Conservation (phyloP, 2,329 filamentous ascomycete genomes). For the Laburnicola sp. region DNA sequence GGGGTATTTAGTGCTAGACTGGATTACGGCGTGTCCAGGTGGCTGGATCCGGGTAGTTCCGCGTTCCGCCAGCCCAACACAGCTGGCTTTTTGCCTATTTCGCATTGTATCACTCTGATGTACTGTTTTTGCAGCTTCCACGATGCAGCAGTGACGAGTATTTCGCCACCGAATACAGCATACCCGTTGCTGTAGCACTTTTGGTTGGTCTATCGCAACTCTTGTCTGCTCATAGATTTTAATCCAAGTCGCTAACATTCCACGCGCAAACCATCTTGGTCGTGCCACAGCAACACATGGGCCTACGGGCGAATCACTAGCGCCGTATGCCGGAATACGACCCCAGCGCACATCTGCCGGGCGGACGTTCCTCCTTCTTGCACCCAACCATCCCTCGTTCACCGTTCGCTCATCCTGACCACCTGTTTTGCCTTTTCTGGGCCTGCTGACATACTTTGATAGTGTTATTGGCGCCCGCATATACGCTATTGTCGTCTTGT, state of each 20-base stretch:
- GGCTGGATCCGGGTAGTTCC: conserved; percentile 20
- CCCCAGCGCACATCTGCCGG: conserved; percentile 14
- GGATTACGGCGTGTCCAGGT: conserved; percentile 13
- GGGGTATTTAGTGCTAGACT: too few relatives aligned
- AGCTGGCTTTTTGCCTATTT: background rate
- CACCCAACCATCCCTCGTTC: background rate
- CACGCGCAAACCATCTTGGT: background rate
- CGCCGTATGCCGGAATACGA: background rate
- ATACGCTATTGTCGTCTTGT: background rate
- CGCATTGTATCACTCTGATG: background rate
- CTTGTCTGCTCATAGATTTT: conserved; percentile 1
- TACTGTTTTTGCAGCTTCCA: too few relatives aligned
- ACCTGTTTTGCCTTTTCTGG: background rate
- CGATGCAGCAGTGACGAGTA: too few relatives aligned
- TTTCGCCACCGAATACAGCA: too few relatives aligned
- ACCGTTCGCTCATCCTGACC: background rate
- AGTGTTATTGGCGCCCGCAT: background rate
- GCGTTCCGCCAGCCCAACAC: background rate
- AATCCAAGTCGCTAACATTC: conserved; percentile 1
- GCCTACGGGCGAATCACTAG: conserved; percentile 11
- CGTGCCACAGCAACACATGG: conserved; percentile 10
- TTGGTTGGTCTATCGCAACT: background rate
- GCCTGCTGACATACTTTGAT: conserved; percentile 1
- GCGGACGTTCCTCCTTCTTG: background rate
- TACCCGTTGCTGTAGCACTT: background rate